Evolutionary conservation across 306 rosid genomes (phyloP).

Genomic region (Ormosia emarginata): DNA sequence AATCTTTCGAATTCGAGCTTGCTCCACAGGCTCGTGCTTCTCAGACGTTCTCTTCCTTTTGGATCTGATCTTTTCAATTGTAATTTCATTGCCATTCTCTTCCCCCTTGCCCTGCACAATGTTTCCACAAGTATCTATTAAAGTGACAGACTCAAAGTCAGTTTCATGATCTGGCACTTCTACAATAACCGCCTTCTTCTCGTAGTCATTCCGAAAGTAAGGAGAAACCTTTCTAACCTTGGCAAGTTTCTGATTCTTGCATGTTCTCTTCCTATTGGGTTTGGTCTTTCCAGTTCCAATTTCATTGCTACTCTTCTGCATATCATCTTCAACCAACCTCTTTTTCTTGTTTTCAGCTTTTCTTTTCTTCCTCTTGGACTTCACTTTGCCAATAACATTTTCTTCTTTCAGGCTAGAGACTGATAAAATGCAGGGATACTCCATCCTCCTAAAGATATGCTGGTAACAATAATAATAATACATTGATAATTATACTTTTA

Average conservation of each 20-base stretch:
- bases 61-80: not conserved
- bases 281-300: not conserved
- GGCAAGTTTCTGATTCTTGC: not conserved
- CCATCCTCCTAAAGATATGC: not conserved
- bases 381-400: not conserved
- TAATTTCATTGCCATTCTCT: not conserved
- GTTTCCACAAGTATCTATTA: not conserved
- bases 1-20: not conserved
- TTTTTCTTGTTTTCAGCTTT: not conserved
- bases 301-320: not conserved
- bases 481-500: not conserved
- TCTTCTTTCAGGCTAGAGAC: not conserved
- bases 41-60: not conserved
- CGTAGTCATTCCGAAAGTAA: not conserved
- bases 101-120: not conserved
- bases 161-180: not conserved
- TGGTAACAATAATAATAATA: not conserved
- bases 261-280: not conserved
- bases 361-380: not conserved
- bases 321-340: not conserved
- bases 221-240: conserved; percentile 14
- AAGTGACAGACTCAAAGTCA: not conserved
- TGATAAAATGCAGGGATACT: not conserved
- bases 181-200: not conserved
- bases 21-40: not conserved